Evolutionary conservation across 306 rosid genomes (phyloP), one percentile per base, ranked within the genome.

Genomic region (Rosa rugosa): DNA sequence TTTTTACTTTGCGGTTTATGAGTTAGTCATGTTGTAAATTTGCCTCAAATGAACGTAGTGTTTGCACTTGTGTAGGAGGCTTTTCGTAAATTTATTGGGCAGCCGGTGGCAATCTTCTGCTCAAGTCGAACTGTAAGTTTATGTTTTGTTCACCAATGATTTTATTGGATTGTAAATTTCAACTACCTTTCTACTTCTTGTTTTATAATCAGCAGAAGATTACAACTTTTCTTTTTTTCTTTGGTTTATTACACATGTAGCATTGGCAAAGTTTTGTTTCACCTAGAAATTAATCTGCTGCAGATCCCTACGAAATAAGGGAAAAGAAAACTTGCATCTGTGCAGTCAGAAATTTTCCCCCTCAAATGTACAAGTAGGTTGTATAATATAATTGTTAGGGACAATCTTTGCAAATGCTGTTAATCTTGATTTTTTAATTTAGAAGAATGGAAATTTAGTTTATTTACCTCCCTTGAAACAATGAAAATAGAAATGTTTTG

Each of bases 61-160:
- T 45, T 4, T 81, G 51, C 56, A 34, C 74, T 70, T 44, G 17
- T 66, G 74, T 73, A 94, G 97, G 96, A 93, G 53, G 99, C 99
- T 44, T 93, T 95, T 69, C 81, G 65, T n/a, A 95, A 93, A 82
- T 95, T 95, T 60, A 86, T 91, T 67, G 98, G 97, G 18, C 94
- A 93, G 31, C 86, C 93, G 0, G 96, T 95, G 23, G 78, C 96
- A 20, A 85, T 95, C 44, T 82, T 83, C 80, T 87, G 92, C 81
- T 95, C 99, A 9, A 95, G 99, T 86, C 87, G 99, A 70, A 95
- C 99, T 31, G 99, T 95, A 82, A 86, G 96, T 90, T 73, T 44
- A 51, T 27, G 16, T 27, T 69, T 25, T 51, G 6, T 31, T 8
- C 23, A 56, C 53, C 8, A 8, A 2, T 13, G 16, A 56, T 27